A percentile compares a stretch with the other conserved stretches of the same genome.
Conservation (phyloP, 495 filamentous ascomycete genomes). For the Hypoxylon intermedium region DNA sequence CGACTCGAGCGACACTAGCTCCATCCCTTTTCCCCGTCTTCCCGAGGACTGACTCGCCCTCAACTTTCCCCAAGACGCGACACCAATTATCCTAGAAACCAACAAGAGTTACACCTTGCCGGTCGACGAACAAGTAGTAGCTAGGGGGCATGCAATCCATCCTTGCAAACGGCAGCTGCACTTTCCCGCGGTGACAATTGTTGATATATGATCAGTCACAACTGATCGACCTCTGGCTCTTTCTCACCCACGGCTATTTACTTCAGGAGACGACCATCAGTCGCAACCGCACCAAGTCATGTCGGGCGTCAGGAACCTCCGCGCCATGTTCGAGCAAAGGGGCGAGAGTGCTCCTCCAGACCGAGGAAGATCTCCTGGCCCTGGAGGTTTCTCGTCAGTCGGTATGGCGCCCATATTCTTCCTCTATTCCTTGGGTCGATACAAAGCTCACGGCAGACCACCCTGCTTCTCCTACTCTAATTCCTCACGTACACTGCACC, state of each 20-base stretch:
- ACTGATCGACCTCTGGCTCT: conserved; percentile 27
- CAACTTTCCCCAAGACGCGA: conserved; percentile 9
- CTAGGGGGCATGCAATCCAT: conserved; percentile 32
- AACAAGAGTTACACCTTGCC: not conserved
- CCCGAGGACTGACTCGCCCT: conserved; percentile 3
- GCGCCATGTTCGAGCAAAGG: conserved; percentile 87
- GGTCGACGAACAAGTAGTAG: conserved; percentile 1
- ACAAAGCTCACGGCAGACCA: no score
- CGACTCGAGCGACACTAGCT: not conserved
- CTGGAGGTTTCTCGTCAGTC: conserved; percentile 32
- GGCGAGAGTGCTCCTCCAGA: conserved; percentile 69
- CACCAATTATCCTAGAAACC: not conserved
- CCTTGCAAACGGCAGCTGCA: conserved; percentile 25
- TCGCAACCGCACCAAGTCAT: conserved; percentile 44
- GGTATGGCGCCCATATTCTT: conserved; percentile 36
- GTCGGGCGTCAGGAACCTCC: conserved; percentile 68
- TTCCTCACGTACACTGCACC: not conserved
- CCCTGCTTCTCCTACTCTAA: not conserved
- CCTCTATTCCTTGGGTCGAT: no score
- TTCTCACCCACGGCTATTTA: not conserved
- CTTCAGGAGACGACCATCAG: conserved; percentile 4
- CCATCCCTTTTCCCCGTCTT: not conserved
- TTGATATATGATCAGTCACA: conserved; percentile 34
- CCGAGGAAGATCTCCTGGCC: conserved; percentile 74
- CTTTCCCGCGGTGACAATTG: conserved; percentile 38